A percentile compares a stretch with the other conserved stretches of the same genome.
Evolutionary conservation across 2,329 filamentous ascomycete species (phyloP).

Genomic region (Juglanconis juglandina): DNA sequence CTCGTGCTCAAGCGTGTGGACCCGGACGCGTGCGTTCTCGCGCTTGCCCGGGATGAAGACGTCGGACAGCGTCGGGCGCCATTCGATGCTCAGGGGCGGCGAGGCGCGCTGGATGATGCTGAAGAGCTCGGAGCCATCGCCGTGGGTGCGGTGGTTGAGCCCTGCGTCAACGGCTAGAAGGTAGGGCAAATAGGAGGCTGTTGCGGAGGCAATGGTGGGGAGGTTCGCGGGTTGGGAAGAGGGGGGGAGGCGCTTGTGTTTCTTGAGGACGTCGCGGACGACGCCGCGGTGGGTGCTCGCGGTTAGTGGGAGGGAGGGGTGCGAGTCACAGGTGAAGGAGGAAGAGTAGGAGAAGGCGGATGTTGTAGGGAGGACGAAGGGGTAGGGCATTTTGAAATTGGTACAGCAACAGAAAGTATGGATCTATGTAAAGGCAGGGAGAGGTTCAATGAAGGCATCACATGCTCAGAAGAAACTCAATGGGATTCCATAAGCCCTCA

Average conservation of each 20-base stretch:
- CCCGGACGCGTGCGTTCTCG: slow-evolving; percentile 63
- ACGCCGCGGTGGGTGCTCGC: slow-evolving; percentile 82
- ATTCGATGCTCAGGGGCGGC: slow-evolving; percentile 65
- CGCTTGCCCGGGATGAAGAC: slow-evolving; percentile 57
- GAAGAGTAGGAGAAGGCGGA: slow-evolving; percentile 79
- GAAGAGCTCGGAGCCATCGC: slow-evolving; percentile 57
- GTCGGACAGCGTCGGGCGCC: slow-evolving; percentile 75
- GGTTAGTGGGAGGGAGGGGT: slow-evolving; percentile 81
- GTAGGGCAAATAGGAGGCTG: slow-evolving; percentile 80
- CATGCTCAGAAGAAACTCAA: neutral
- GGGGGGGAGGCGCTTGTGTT: slow-evolving; percentile 79
- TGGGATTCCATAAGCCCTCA: neutral
- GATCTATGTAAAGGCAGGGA: neutral
- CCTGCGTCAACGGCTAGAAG: slow-evolving; percentile 74
- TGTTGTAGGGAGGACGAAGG: slow-evolving; percentile 84
- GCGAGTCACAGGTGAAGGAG: slow-evolving; percentile 73
- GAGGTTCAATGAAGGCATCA: neutral
- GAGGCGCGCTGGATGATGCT: slow-evolving; percentile 57
- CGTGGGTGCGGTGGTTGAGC: slow-evolving; percentile 47
- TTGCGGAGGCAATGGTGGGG: slow-evolving; percentile 61
- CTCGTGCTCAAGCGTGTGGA: slow-evolving; percentile 77
- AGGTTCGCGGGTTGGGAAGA: slow-evolving; percentile 69
- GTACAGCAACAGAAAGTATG: neutral
- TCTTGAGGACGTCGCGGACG: slow-evolving; percentile 79
- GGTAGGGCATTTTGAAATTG: slow-evolving; percentile 72